phyloP scores from a whole-genome alignment of 805 yeast genomes.

The Candida peoriensis region DNA sequence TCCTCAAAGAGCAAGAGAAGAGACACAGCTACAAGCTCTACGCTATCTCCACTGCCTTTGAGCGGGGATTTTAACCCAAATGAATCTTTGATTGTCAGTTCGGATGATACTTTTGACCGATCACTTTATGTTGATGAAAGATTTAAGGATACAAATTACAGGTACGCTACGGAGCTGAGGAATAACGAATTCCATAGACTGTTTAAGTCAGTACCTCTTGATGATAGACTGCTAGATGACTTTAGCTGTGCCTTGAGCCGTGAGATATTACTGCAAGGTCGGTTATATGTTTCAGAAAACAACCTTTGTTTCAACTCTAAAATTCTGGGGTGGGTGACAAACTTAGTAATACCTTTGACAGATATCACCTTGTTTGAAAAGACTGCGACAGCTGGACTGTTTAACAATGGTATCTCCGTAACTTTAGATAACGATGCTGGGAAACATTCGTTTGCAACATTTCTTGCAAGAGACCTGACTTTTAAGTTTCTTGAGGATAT shows the following conservation, averaged over 20 bases:
- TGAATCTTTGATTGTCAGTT: not conserved
- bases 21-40: slow-evolving; percentile 15
- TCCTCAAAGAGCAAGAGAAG: slow-evolving; percentile 10
- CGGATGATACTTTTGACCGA: slow-evolving; percentile 21
- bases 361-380: slow-evolving; percentile 75
- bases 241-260: slow-evolving; percentile 85
- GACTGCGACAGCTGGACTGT: slow-evolving; percentile 79
- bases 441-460: slow-evolving; percentile 80
- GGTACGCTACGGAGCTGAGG: slow-evolving; percentile 60
- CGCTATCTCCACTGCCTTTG: slow-evolving; percentile 15
- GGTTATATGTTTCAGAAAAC: slow-evolving; percentile 73
- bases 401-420: slow-evolving; percentile 76
- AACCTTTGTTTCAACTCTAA: slow-evolving; percentile 83
- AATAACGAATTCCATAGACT: slow-evolving; percentile 72
- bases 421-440: slow-evolving; percentile 30
- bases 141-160: slow-evolving; percentile 51
- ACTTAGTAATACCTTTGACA: slow-evolving; percentile 60
- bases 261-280: slow-evolving; percentile 84
- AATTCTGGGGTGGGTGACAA: slow-evolving; percentile 87
- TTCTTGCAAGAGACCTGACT: slow-evolving; percentile 75
- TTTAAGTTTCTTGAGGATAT: slow-evolving; percentile 48
- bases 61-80: slow-evolving; percentile 13
- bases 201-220: slow-evolving; percentile 61
- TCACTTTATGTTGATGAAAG: slow-evolving; percentile 53
- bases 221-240: slow-evolving; percentile 77